Percentiles rank a stretch among this genome's conserved stretches.
phyloP scores from a whole-genome alignment of 805 yeast genomes.

The Maudiozyma turicensis region DNA sequence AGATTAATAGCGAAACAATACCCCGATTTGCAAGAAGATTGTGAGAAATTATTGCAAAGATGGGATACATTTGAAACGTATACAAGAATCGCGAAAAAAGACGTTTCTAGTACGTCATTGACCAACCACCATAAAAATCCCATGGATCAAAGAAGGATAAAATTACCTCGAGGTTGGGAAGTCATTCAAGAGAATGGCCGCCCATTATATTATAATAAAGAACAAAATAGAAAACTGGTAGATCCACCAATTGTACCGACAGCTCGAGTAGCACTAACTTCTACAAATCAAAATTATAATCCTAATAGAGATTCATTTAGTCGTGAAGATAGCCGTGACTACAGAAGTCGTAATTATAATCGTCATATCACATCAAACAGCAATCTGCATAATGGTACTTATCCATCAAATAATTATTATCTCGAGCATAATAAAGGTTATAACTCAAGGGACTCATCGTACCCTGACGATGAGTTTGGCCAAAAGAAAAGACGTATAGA shows the following conservation, averaged over 20 bases:
- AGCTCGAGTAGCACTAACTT: slow-evolving; percentile 4
- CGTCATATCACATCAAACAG: no score
- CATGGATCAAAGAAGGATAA: slow-evolving; percentile 25
- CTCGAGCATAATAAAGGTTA: background rate
- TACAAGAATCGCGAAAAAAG: slow-evolving; percentile 68
- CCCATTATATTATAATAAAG: slow-evolving; percentile 27
- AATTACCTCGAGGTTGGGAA: slow-evolving; percentile 30
- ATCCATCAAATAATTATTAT: slow-evolving; percentile 18
- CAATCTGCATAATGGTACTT: no score
- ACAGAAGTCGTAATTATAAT: no score
- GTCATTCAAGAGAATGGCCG: slow-evolving; percentile 28
- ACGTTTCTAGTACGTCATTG: slow-evolving; percentile 13
- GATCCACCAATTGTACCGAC: slow-evolving; percentile 22
- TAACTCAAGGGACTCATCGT: background rate
- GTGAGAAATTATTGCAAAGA: slow-evolving; percentile 38
- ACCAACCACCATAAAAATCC: slow-evolving; percentile 13
- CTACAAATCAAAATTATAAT: slow-evolving; percentile 1
- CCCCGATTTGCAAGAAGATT: slow-evolving; percentile 24
- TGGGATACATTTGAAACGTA: slow-evolving; percentile 77
- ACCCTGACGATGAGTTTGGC: slow-evolving; percentile 24
- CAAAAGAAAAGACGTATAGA: slow-evolving; percentile 23
- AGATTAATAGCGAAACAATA: slow-evolving; percentile 18
- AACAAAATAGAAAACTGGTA: slow-evolving; percentile 20
- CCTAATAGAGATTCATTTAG: background rate
- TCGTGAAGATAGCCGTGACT: background rate